phyloP scores from a whole-genome alignment of 2,329 filamentous ascomycete species.

The Scytalidium lignicola region DNA sequence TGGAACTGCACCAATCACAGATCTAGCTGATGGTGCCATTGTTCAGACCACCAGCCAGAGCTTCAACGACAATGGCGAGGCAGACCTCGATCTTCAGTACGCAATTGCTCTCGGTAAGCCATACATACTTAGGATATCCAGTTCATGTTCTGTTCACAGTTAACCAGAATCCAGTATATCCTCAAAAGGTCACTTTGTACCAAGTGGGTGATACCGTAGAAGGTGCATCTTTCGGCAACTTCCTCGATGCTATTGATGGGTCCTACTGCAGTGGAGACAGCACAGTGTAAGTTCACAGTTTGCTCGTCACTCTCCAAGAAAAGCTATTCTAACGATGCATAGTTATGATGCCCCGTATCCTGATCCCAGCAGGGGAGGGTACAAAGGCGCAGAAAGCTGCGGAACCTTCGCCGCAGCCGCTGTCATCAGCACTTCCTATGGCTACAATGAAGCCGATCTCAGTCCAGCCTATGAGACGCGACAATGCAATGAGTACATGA shows the following conservation, averaged over 20 bases:
- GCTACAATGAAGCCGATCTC: constrained; percentile 59
- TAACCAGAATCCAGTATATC: constrained; percentile 30
- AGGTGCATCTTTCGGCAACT: constrained; percentile 13
- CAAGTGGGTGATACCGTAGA: constrained; percentile 33
- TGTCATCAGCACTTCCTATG: constrained; percentile 51
- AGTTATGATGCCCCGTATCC: not conserved
- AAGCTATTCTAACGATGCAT: not conserved
- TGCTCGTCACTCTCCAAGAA: constrained; percentile 21
- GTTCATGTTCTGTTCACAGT: not conserved
- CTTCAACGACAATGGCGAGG: constrained; percentile 36
- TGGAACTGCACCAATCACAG: constrained; percentile 26
- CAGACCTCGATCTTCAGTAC: constrained; percentile 32
- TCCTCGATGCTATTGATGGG: constrained; percentile 35
- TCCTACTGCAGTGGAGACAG: constrained; percentile 37
- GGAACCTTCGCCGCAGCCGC: constrained; percentile 40
- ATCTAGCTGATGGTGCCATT: constrained; percentile 30
- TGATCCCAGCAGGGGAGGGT: constrained; percentile 17
- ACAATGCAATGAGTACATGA: constrained; percentile 56
- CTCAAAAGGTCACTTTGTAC: constrained; percentile 45
- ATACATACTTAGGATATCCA: not conserved
- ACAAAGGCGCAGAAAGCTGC: constrained; percentile 35
- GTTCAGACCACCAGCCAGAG: constrained; percentile 30
- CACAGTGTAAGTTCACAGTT: constrained; percentile 32
- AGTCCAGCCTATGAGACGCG: constrained; percentile 52
- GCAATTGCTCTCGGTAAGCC: constrained; percentile 39